These are phyloP conservation scores for Nakaseomyces nivariensis DNA, from an alignment of 1,139 yeast genomes.

Conservation along the genomic window DNA sequence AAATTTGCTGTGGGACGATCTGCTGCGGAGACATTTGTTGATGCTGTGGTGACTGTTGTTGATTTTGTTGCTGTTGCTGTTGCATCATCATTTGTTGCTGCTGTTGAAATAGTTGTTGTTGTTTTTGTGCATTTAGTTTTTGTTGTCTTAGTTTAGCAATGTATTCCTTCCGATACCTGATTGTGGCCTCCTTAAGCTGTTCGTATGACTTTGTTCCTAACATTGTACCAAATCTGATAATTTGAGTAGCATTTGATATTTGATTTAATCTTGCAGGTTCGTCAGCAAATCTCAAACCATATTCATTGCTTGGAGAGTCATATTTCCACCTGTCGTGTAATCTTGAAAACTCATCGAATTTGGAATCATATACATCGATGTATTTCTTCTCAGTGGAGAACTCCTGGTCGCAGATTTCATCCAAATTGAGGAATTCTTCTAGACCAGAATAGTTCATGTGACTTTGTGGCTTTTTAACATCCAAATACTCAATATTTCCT, in stretches of 20 bases:
- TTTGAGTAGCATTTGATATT: slow-evolving; percentile 78
- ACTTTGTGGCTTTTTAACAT: slow-evolving; percentile 38
- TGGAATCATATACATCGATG: slow-evolving; percentile 47
- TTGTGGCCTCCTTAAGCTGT: slow-evolving; percentile 40
- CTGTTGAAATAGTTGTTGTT: slow-evolving; percentile 22
- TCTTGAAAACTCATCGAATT: slow-evolving; percentile 43
- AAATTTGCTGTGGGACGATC: slow-evolving; percentile 6
- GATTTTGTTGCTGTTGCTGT: slow-evolving; percentile 15
- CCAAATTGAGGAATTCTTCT: slow-evolving; percentile 22
- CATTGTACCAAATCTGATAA: slow-evolving; percentile 88
- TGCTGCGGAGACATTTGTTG: slow-evolving; percentile 10
- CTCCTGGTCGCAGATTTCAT: slow-evolving; percentile 25
- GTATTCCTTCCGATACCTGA: slow-evolving; percentile 44
- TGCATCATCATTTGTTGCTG: slow-evolving; percentile 14
- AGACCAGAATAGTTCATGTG: slow-evolving; percentile 27
- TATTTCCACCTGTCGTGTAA: slow-evolving; percentile 65
- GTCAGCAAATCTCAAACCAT: slow-evolving; percentile 47
- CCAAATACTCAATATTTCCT: slow-evolving; percentile 60
- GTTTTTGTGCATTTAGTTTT: slow-evolving; percentile 28
- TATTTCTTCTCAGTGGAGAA: slow-evolving; percentile 14
- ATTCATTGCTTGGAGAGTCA: slow-evolving; percentile 53
- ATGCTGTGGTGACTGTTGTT: slow-evolving; percentile 8
- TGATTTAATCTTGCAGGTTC: slow-evolving; percentile 67
- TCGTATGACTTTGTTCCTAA: slow-evolving; percentile 78
- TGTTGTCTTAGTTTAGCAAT: slow-evolving; percentile 34